Conservation (phyloP, 345 rosid species). For the Rhodamnia rubescens region DNA sequence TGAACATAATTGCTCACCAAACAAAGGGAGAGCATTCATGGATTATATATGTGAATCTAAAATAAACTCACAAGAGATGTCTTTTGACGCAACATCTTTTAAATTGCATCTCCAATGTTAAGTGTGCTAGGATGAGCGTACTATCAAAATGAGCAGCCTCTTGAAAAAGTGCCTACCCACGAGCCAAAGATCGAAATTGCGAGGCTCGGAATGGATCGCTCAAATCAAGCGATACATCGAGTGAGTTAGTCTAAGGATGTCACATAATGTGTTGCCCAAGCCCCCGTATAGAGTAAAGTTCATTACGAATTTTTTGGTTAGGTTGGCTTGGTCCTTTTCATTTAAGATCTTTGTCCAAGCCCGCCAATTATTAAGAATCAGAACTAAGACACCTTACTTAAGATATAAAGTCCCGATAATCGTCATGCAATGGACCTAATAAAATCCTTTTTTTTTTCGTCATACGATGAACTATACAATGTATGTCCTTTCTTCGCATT, state of each 20-base stretch:
- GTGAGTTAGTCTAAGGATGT: background rate
- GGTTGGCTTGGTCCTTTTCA: background rate
- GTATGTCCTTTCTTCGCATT: background rate
- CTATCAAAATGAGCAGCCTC: fast-evolving
- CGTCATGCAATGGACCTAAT: background rate
- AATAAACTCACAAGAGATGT: background rate
- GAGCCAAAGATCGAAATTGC: fast-evolving
- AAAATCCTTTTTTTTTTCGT: background rate
- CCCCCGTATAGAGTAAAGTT: background rate
- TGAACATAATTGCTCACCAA: background rate
- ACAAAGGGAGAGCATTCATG: background rate
- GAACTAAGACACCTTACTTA: background rate
- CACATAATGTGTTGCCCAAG: too few species aligned
- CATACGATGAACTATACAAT: background rate
- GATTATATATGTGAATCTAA: background rate
- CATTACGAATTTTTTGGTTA: background rate
- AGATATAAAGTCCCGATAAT: background rate
- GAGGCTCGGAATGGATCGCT: background rate
- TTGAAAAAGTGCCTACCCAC: background rate
- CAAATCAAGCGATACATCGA: background rate
- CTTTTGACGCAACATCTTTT: background rate
- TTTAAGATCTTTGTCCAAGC: background rate
- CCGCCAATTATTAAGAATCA: background rate
- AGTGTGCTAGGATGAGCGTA: fast-evolving
- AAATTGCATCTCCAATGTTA: background rate